Evolutionary conservation across 2,329 filamentous ascomycete species (phyloP).

Genomic region (Neoscytalidium dimidiatum): DNA sequence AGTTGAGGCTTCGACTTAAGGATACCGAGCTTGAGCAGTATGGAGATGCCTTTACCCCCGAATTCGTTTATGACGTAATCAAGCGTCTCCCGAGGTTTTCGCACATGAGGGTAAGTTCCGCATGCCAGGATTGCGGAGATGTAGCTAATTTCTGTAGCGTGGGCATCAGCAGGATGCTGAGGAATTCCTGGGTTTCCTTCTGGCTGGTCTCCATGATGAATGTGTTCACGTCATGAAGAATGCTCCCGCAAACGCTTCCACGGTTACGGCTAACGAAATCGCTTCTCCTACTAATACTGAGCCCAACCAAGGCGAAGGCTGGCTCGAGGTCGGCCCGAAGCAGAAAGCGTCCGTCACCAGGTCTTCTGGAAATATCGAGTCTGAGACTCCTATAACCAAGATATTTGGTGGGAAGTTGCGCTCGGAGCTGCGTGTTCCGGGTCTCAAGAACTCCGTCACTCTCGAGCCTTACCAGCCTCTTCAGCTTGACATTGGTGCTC

Average conservation of each 20-base stretch:
- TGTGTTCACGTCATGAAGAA: conserved; percentile 75
- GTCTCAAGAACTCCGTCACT: conserved; percentile 87
- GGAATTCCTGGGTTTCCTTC: conserved; percentile 90
- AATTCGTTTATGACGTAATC: conserved; percentile 95
- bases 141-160: conserved; percentile 56
- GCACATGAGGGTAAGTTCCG: conserved; percentile 75
- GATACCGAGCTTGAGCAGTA: conserved; percentile 84
- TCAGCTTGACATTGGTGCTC: conserved; percentile 88
- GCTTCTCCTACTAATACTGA: conserved; percentile 47
- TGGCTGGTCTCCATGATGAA: conserved; percentile 92
- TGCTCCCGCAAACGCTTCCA: conserved; percentile 32
- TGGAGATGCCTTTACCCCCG: conserved; percentile 87
- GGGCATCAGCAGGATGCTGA: conserved; percentile 98
- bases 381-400: conserved; percentile 83
- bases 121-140: neutral
- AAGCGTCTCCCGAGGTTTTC: conserved; percentile 83
- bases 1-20: conserved; percentile 73
- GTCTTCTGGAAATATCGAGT: conserved; percentile 72
- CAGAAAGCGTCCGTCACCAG: conserved; percentile 85
- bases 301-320: conserved; percentile 60
- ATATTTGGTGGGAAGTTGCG: conserved; percentile 92
- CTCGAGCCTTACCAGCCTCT: conserved; percentile 91
- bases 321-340: conserved; percentile 92
- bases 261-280: conserved; percentile 29
- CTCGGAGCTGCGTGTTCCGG: conserved; percentile 84